These are phyloP conservation scores for Pulveroboletus frians DNA, from an alignment of 768 basidiomycete species.

Conservation along the genomic window DNA sequence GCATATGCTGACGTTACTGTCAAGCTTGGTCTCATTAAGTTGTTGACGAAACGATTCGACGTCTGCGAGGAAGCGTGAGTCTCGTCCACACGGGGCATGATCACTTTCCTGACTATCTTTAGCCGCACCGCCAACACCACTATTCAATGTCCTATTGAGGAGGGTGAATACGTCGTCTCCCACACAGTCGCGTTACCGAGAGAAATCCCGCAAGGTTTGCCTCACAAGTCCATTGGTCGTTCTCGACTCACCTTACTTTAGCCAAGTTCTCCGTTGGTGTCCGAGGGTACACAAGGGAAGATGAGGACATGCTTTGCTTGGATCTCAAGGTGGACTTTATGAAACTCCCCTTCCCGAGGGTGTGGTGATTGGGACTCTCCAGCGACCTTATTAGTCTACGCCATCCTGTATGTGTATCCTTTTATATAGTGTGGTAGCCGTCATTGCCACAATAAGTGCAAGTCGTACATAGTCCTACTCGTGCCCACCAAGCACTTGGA, in stretches of 20 bases:
- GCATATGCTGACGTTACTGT: conserved; percentile 86
- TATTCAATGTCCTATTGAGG: conserved; percentile 79
- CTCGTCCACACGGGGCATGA: not conserved
- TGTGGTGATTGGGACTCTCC: conserved; percentile 22
- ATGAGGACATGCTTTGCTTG: conserved; percentile 76
- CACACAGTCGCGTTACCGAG: conserved; percentile 86
- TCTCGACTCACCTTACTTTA: conserved; percentile 27
- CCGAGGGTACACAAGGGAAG: conserved; percentile 61
- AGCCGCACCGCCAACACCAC: conserved; percentile 72
- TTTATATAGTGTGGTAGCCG: not conserved
- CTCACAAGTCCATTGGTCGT: not conserved
- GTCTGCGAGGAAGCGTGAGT: conserved; percentile 91
- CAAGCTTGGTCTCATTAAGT: conserved; percentile 89
- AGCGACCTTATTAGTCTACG: conserved; percentile 1
- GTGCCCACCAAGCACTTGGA: not conserved
- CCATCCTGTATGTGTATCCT: conserved; percentile 7
- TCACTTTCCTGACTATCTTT: conserved; percentile 2
- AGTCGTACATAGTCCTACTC: not conserved
- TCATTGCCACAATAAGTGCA: conserved; percentile 6
- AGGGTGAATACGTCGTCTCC: conserved; percentile 63
- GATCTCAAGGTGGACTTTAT: conserved; percentile 76
- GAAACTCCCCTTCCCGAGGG: conserved; percentile 30
- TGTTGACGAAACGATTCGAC: conserved; percentile 81
- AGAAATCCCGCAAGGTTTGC: conserved; percentile 79
- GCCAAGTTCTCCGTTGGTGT: conserved; percentile 81